Base-by-base conservation (phyloP, 257 asterid species). In the Paraleonurus japonicus region DNA sequence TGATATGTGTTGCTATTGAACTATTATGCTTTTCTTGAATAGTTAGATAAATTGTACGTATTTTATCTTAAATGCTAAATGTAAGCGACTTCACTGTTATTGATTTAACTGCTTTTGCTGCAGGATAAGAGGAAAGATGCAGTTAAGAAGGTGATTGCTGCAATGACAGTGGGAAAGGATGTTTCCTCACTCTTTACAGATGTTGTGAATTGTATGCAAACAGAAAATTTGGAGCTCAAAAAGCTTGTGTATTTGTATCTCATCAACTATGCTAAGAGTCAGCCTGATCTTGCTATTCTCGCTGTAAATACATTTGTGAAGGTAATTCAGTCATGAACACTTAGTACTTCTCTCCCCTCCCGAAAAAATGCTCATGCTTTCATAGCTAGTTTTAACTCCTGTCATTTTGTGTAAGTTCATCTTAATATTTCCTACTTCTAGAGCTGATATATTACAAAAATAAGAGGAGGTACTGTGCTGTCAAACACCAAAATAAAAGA, bases 111-210 rank as follows among this genome's bases (percentile, higher is more conserved):
- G 39, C 55, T 16, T 72, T 51, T 27, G 55, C 35, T 73, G 78
- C 86, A 95, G 99, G 99, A 95, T 78, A 95, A 95, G 89, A 89
- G 99, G 75, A 95, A 92, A 77, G 99, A 95, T 95, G 99, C 98
- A 11, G 99, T 95, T 71, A 95, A 95, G 77, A 95, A 95, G 77
- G 97, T 95, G 76, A 95, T 95, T 76, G 99, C 99, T 22, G 99
- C 99, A 12, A 95, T 95, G 99, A 95, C 99, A 0, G 99, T 95
- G 68, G 99, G 99, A 76, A 95, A 95, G 85, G 99, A 92, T 63
- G 99, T 89, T 48, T 95, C 99, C 47, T 92, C 98, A 2, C 93
- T 95, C 75, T 95, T 95, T 80, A 95, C 99, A 13, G 99, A 95
- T 82, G 99, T 95, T 75, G 98, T 95, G 70, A 95, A 92, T 77